A percentile compares a stretch with the other conserved stretches of the same genome.
Conservation (phyloP, 805 yeast genomes). For the Pichia nakasei region DNA sequence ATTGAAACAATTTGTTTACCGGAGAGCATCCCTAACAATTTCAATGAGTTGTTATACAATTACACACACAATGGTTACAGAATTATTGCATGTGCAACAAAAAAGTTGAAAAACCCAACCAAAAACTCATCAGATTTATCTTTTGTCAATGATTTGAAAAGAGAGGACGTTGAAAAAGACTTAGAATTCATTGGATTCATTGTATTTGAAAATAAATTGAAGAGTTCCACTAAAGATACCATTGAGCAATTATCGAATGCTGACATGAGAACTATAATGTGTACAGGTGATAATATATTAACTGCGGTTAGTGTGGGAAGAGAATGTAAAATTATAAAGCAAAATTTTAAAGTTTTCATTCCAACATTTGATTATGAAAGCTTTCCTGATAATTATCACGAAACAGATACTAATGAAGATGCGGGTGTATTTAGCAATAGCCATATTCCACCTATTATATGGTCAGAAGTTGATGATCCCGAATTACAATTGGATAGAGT, state of each 20-base stretch:
- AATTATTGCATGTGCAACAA: conserved; percentile 86
- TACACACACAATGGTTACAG: conserved; percentile 93
- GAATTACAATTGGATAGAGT: conserved; percentile 49
- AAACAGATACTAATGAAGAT: conserved; percentile 5
- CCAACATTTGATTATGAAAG: conserved; percentile 44
- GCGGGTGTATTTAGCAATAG: not conserved
- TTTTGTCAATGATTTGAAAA: conserved; percentile 39
- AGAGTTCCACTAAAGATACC: conserved; percentile 55
- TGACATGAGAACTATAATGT: conserved; percentile 78
- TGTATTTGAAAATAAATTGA: conserved; percentile 85
- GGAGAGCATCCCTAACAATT: conserved; percentile 64
- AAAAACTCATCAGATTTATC: conserved; percentile 31
- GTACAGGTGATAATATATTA: conserved; percentile 93
- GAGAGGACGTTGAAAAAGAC: conserved; percentile 63
- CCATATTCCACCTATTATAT: conserved; percentile 31
- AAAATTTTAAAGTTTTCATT: conserved; percentile 42
- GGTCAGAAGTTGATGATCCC: conserved; percentile 64
- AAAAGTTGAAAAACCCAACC: conserved; percentile 22
- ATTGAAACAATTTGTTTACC: conserved; percentile 70
- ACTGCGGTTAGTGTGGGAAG: conserved; percentile 92
- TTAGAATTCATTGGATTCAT: conserved; percentile 80
- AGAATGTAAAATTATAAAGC: conserved; percentile 62
- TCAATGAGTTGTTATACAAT: conserved; percentile 60
- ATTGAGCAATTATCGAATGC: conserved; percentile 57
- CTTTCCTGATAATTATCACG: conserved; percentile 1